Evolutionary conservation across 2,329 filamentous ascomycete genomes (phyloP).

Genomic region (Nigrospora osmanthi): DNA sequence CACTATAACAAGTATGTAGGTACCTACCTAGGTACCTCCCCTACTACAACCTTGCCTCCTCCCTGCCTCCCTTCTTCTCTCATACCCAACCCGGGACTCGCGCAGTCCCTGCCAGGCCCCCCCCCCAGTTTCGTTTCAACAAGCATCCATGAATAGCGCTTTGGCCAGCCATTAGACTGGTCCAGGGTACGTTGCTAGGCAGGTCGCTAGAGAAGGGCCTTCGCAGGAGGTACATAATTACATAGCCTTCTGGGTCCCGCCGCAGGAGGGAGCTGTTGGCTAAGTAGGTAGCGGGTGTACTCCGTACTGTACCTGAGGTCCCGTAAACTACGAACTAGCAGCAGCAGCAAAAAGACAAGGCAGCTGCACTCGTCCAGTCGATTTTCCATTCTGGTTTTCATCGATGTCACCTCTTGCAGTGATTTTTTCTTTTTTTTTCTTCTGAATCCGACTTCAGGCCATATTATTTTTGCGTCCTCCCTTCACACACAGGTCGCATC

Average conservation of each 20-base stretch:
- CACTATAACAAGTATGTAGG: background rate
- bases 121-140: slow-evolving; percentile 3
- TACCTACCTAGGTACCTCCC: background rate
- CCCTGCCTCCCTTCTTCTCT: no score
- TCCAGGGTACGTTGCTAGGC: no score
- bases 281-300: no score
- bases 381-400: slow-evolving; percentile 3
- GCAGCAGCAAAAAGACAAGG: background rate
- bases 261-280: no score
- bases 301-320: background rate
- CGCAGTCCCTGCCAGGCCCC: background rate
- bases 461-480: background rate
- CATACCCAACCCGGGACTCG: background rate
- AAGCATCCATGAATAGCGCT: slow-evolving; percentile 1
- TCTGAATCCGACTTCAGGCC: background rate
- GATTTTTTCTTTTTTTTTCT: slow-evolving; percentile 7
- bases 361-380: background rate
- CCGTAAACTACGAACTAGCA: no score
- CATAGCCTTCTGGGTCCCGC: no score
- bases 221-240: no score
- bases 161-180: background rate
- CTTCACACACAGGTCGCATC: background rate
- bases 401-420: slow-evolving; percentile 5
- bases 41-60: no score
- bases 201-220: no score